phyloP scores from a whole-genome alignment of 2,329 filamentous ascomycete species.

The Ophiocordyceps camponoti-floridani region DNA sequence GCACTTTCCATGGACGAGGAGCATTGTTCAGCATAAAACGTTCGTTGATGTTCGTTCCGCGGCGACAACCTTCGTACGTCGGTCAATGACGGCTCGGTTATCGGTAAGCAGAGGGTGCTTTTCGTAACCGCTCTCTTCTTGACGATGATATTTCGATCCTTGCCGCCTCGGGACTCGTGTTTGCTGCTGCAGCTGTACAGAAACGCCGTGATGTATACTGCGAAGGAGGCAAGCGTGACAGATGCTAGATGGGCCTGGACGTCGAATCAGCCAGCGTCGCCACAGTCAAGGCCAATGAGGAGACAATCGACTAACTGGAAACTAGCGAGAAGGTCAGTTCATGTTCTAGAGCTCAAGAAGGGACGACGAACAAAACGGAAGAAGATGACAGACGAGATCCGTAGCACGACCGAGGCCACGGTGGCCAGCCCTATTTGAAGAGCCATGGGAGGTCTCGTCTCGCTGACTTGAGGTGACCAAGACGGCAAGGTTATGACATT shows the following conservation, averaged over 20 bases:
- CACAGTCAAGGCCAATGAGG: no score
- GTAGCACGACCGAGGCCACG: conserved; percentile 18
- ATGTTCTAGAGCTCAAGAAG: not conserved
- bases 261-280: not conserved
- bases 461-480: not conserved
- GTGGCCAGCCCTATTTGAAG: conserved; percentile 13
- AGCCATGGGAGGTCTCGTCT: conserved; percentile 3
- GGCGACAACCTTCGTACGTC: conserved; percentile 15
- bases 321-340: conserved; percentile 10
- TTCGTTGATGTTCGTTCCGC: conserved; percentile 37
- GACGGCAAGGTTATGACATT: not conserved
- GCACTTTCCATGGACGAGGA: conserved; percentile 39
- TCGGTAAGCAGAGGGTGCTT: conserved; percentile 11
- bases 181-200: conserved; percentile 37
- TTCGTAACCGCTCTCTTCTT: conserved; percentile 23
- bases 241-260: conserved; percentile 25
- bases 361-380: conserved; percentile 16
- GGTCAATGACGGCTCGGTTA: conserved; percentile 11
- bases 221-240: conserved; percentile 42
- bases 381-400: conserved; percentile 17
- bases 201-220: conserved; percentile 48
- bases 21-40: conserved; percentile 38
- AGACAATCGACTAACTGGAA: conserved; percentile 16
- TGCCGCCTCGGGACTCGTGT: conserved; percentile 33
- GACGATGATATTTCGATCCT: conserved; percentile 38